Conservation (phyloP, 495 filamentous ascomycete species). For the Tuber borchii region DNA sequence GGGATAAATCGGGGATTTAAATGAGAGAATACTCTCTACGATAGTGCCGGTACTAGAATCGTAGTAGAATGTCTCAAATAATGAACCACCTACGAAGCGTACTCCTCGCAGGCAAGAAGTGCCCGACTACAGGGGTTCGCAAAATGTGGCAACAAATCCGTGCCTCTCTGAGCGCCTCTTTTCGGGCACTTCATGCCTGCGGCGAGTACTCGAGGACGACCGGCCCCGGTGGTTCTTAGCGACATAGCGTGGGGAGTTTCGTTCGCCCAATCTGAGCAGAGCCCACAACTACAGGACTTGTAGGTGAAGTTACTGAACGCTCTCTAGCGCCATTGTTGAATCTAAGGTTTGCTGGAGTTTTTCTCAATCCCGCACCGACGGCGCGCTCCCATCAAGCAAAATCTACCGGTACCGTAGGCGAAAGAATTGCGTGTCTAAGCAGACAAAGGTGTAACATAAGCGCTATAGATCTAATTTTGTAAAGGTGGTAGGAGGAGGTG, state of each 20-base stretch:
- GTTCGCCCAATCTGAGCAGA: background rate
- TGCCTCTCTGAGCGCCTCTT: background rate
- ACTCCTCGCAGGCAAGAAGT: background rate
- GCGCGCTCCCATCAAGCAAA: background rate
- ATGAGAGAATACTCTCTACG: background rate
- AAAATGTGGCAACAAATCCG: background rate
- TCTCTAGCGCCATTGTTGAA: background rate
- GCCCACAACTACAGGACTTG: too few relatives aligned
- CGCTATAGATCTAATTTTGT: background rate
- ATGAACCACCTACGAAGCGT: background rate
- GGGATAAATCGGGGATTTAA: constrained; percentile 1
- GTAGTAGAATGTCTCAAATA: background rate
- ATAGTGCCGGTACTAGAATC: background rate
- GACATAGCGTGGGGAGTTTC: background rate
- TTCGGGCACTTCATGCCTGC: background rate
- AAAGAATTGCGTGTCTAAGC: background rate
- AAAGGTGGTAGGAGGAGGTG: background rate
- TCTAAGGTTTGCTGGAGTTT: background rate
- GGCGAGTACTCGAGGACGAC: background rate
- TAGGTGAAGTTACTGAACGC: background rate
- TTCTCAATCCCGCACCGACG: background rate
- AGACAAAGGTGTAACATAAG: background rate
- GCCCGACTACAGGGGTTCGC: background rate
- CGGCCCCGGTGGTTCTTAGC: background rate
- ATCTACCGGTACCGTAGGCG: too few relatives aligned